These are phyloP conservation scores for Rhizodiscina lignyota DNA, from an alignment of 495 filamentous ascomycete species.

Conservation along the genomic window DNA sequence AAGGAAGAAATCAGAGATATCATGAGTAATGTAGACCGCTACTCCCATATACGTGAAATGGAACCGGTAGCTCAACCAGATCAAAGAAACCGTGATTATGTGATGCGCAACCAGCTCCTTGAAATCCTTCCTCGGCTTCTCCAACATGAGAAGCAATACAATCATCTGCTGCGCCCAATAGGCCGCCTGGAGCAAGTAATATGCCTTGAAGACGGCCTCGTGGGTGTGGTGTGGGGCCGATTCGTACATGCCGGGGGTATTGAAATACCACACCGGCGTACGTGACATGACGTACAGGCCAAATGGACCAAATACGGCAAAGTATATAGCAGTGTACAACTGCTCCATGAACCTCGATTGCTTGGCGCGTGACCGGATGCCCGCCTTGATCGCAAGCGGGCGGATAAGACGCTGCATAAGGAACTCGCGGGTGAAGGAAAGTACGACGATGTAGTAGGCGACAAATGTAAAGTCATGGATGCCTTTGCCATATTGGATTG, in stretches of 20 bases:
- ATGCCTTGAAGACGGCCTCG: slow-evolving; percentile 81
- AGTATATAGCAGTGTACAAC: slow-evolving; percentile 93
- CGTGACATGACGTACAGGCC: slow-evolving; percentile 86
- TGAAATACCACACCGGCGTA: slow-evolving; percentile 96
- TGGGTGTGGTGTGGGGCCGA: slow-evolving; percentile 77
- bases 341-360: slow-evolving; percentile 95
- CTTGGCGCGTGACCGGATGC: slow-evolving; percentile 60
- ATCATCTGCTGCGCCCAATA: slow-evolving; percentile 96
- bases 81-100: slow-evolving; percentile 79
- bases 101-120: slow-evolving; percentile 91
- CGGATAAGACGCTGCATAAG: slow-evolving; percentile 86
- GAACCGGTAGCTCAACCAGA: slow-evolving; percentile 82
- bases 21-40: slow-evolving; percentile 91
- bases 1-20: slow-evolving; percentile 93
- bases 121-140: slow-evolving; percentile 93
- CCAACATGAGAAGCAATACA: slow-evolving; percentile 72
- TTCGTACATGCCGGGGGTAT: slow-evolving; percentile 82
- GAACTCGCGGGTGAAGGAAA: slow-evolving; percentile 91
- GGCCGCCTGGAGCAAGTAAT: slow-evolving; percentile 86
- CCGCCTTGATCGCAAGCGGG: slow-evolving; percentile 52
- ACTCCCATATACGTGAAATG: slow-evolving; percentile 98
- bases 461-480: slow-evolving; percentile 72
- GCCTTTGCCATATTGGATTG: slow-evolving; percentile 78
- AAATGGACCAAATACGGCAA: slow-evolving; percentile 65
- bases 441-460: slow-evolving; percentile 72